Percentiles rank a stretch among this genome's conserved stretches.
phyloP scores from a whole-genome alignment of 208 protist species.

The Sergeia podlipaevii region DNA sequence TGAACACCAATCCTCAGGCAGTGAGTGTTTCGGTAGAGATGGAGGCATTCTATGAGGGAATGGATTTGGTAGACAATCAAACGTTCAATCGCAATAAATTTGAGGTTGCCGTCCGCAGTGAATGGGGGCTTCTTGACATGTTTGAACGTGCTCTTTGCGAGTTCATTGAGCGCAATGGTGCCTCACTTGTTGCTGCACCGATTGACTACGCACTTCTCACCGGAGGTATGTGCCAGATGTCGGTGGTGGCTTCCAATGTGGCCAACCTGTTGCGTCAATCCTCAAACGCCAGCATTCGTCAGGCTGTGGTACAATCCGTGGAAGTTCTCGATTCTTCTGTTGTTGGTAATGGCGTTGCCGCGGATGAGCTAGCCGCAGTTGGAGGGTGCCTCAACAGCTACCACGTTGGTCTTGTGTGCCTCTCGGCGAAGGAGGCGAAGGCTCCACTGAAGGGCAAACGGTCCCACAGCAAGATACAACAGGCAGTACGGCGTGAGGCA shows the following conservation, averaged over 20 bases:
- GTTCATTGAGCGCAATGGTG: slow-evolving; percentile 29
- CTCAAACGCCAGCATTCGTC: background rate
- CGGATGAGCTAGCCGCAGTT: slow-evolving; percentile 53
- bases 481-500: slow-evolving; percentile 5
- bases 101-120: slow-evolving; percentile 55
- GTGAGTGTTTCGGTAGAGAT: slow-evolving; percentile 67
- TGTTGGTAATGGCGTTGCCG: slow-evolving; percentile 46
- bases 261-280: slow-evolving; percentile 1
- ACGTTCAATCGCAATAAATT: slow-evolving; percentile 64
- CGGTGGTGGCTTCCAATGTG: slow-evolving; percentile 22
- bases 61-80: slow-evolving; percentile 80
- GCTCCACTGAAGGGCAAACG: slow-evolving; percentile 9
- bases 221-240: slow-evolving; percentile 80
- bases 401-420: slow-evolving; percentile 28
- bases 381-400: slow-evolving; percentile 76
- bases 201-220: slow-evolving; percentile 59
- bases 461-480: background rate
- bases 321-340: slow-evolving; percentile 27
- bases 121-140: slow-evolving; percentile 58
- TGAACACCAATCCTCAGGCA: slow-evolving; percentile 61
- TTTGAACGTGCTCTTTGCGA: slow-evolving; percentile 48
- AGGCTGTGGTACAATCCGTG: background rate
- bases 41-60: slow-evolving; percentile 86
- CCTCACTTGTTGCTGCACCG: slow-evolving; percentile 7
- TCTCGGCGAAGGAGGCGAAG: slow-evolving; percentile 18